Evolutionary conservation across 331 rosid genomes (phyloP), one percentile per base, ranked within the genome.

Genomic region (Arachis monticola): DNA sequence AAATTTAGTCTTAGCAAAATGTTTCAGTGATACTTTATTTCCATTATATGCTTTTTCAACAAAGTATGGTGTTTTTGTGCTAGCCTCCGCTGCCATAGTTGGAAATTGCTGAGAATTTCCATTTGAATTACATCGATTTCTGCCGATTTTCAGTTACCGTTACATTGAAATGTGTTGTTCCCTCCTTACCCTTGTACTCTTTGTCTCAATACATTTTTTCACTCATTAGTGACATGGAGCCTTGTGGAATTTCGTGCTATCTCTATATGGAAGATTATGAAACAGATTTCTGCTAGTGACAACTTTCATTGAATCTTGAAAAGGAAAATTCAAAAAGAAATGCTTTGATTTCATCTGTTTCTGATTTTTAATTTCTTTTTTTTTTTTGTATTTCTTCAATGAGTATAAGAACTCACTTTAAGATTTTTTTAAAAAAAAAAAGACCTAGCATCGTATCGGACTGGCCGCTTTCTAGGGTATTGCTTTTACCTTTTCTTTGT

Each of bases 281-380:
- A 84, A 68, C 60, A 3, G 64, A 71, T 67, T 65, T 56, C 48
- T 56, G 57, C 74, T 76, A 76, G 8, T 31, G 74, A 62, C 57
- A 72, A 57, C 10, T 72, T 44, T 31, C 62, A 13, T 52, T 57
- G 52, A 61, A 17, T 63, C 14, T 5, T 56, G 75, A 40, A 51
- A 56, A 70, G 4, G 35, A 4, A 44, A 63, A n/a, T 71, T 30
- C 41, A 17, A 65, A 50, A 22, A 5, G 0, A 10, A 75, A 70
- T 31, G 71, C 72, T 58, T 67, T 58, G 42, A 47, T 76, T 72
- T 71, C 47, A 60, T 73, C 17, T 0, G 5, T 59, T 3, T 5
- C 44, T 46, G 17, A 5, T 56, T 65, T 56, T 35, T 35, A 35
- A 35, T 35, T 35, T 2, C 40, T 17, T 17, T 17, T 17, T 17